These are phyloP conservation scores for Posidonia oceanica DNA, from an alignment of 116 monocot genomes.

Conservation along the genomic window DNA sequence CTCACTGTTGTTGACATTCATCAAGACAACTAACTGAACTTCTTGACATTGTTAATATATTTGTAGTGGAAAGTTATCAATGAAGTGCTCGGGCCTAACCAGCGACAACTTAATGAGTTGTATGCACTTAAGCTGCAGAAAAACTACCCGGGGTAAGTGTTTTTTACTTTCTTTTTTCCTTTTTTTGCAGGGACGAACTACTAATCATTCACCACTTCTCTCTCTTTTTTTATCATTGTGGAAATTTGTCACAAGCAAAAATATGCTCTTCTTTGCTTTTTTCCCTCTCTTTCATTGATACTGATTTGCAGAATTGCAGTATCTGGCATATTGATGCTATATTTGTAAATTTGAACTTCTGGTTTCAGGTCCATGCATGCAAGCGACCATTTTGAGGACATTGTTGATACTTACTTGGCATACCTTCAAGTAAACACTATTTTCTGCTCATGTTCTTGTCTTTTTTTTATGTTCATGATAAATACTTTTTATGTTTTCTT, in stretches of 20 bases:
- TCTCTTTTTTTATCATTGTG: neutral
- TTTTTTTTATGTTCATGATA: constrained; percentile 7
- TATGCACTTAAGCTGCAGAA: constrained; percentile 54
- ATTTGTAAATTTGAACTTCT: neutral
- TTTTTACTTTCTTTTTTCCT: neutral
- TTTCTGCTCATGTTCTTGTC: too few species aligned
- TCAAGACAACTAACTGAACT: neutral
- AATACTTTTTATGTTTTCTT: constrained; percentile 2
- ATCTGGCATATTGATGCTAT: too few species aligned
- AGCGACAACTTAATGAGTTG: constrained; percentile 77
- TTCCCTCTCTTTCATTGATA: too few species aligned
- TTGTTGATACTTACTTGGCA: constrained; percentile 84
- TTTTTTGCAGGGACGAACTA: too few species aligned
- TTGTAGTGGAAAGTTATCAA: constrained; percentile 87
- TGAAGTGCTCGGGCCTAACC: constrained; percentile 87
- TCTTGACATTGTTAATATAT: neutral
- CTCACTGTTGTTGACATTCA: neutral
- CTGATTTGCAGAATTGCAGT: too few species aligned
- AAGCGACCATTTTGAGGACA: constrained; percentile 55
- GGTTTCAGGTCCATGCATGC: constrained; percentile 15
- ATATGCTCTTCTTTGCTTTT: too few species aligned
- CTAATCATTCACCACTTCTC: neutral
- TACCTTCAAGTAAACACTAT: constrained; percentile 64
- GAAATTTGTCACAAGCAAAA: too few species aligned
- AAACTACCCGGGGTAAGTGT: constrained; percentile 41